Evolutionary conservation across 495 filamentous ascomycete species (phyloP).

Genomic region (Xylaria curta): DNA sequence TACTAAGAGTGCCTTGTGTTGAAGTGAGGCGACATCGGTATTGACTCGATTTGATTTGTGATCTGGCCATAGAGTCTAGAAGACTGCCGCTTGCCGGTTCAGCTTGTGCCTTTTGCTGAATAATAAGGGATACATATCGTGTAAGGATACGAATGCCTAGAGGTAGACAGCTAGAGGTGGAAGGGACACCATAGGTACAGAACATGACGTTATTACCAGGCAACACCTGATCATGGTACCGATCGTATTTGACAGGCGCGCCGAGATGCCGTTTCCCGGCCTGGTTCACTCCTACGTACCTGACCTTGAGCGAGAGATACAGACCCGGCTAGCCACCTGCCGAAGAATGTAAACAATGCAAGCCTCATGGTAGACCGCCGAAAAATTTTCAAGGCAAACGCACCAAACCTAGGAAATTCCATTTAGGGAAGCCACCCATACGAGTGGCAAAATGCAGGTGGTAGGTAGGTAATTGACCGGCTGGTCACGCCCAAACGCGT

Average conservation of each 20-base stretch:
- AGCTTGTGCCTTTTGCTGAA: neutral
- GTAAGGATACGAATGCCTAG: neutral
- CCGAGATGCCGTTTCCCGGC: constrained; percentile 12
- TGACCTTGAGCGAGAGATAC: neutral
- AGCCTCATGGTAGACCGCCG: constrained; percentile 21
- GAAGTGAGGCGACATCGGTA: constrained; percentile 4
- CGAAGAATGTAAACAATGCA: constrained; percentile 14
- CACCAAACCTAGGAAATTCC: neutral
- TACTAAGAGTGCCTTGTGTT: neutral
- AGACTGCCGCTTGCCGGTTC: constrained; percentile 4
- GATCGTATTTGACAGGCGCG: constrained; percentile 3
- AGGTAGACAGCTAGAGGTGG: constrained; percentile 8
- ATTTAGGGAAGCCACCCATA: neutral
- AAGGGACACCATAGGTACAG: neutral
- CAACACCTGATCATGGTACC: neutral
- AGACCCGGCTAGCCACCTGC: constrained; percentile 10
- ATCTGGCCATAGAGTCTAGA: neutral
- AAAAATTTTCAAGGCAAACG: constrained; percentile 9
- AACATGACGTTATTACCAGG: neutral
- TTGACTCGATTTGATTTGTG: neutral
- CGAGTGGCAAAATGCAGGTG: constrained; percentile 18
- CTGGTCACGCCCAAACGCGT: neutral
- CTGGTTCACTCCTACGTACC: neutral
- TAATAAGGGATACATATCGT: neutral
- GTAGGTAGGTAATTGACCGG: neutral